Conservation (phyloP, 345 rosid species). For the thale cress (Arabidopsis thaliana) region TAIR10.1 NC_003070.9:1522001-1522500, state of each 20-base stretch:
- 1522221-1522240: constrained; percentile 53
- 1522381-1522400: constrained; percentile 55
- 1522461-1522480: not conserved
- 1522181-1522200: constrained; percentile 67
- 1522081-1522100: constrained; percentile 66
- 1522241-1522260: constrained; percentile 60
- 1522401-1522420: constrained; percentile 59
- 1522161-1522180: constrained; percentile 47
- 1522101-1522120: constrained; percentile 62
- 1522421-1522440: constrained; percentile 55
- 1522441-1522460: constrained; percentile 9
- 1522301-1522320: constrained; percentile 46
- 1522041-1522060: constrained; percentile 64
- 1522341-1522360: constrained; percentile 53
- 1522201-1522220: constrained; percentile 59
- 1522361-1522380: constrained; percentile 64
- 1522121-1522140: constrained; percentile 56
- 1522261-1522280: constrained; percentile 68
- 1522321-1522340: too few relatives aligned
- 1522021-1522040: constrained; percentile 52
- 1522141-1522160: constrained; percentile 54
- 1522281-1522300: constrained; percentile 50
- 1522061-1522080: constrained; percentile 48
- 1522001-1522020: not conserved
- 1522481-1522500: not conserved